Base-by-base conservation (phyloP, 331 rosid species). In the Quercus tomentella region DNA sequence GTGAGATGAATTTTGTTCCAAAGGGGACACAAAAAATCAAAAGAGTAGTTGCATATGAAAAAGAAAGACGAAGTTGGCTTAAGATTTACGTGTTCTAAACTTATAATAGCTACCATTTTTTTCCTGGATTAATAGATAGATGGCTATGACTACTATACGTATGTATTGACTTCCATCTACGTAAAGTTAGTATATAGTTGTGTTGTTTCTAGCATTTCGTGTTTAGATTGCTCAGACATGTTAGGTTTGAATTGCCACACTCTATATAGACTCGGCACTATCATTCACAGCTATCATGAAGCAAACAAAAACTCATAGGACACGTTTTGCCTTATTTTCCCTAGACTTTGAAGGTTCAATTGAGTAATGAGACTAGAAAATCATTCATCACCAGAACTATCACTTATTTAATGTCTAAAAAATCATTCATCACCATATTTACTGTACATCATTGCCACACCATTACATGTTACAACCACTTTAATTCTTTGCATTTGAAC, bases 1-100 rank as follows among this genome's bases (percentile, higher is more conserved):
- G 62, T 43, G 54, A 62, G 55, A 75, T 67, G 7, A 76, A 72
- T 70, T 75, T 70, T 83, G 88, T 66, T 88, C 72, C 92, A 86
- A 80, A 49, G 72, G 43, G 82, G 79, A 37, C 67, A 78, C 84
- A 73, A 60, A 80, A 58, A 76, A 71, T 81, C 81, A 75, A 86
- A 65, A 54, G 81, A 79, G 87, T 82, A 70, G 91, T 86, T 87
- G 84, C 72, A 77, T 65, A 25, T 75, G 72, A 67, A 60, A 57
- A 79, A 43, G 55, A 81, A 69, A 77, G 37, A 66, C 61, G 30
- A 37, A 69, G 58, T 35, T 73, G 68, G 72, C 72, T 5, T 9
- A 66, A 67, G 72, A 67, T 60, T 49, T 60, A 25, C 67, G 31
- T 23, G 67, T 60, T 60, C 67, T 10, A 23, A 49, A 49, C 17